Evolutionary conservation across 305 asterid species (phyloP).

Genomic region (Rubia tinctorum): DNA sequence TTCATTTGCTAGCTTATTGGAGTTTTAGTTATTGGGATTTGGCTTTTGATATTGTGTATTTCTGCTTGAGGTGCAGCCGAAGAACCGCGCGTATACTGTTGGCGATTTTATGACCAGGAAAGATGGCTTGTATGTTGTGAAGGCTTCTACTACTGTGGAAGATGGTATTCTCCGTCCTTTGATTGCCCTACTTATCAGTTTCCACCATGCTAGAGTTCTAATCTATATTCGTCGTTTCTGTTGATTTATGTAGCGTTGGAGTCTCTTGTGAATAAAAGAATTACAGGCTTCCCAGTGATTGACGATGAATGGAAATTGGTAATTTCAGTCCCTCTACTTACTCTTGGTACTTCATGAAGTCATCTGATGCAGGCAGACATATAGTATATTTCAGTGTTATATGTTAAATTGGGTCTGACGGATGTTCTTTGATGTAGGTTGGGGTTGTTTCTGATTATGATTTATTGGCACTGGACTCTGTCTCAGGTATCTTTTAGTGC

Average conservation of each 20-base stretch:
- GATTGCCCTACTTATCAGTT: neutral
- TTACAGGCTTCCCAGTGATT: slow-evolving; percentile 94
- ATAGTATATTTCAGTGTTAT: neutral
- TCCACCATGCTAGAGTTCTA: neutral
- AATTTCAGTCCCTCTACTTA: slow-evolving; percentile 19
- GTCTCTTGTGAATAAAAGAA: slow-evolving; percentile 72
- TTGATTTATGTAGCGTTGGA: slow-evolving; percentile 60
- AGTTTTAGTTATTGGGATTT: neutral
- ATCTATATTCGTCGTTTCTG: slow-evolving; percentile 10
- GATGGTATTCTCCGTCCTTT: slow-evolving; percentile 51
- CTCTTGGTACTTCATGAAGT: neutral
- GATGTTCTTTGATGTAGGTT: slow-evolving; percentile 54
- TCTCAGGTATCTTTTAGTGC: slow-evolving; percentile 65
- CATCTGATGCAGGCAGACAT: neutral
- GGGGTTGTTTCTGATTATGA: slow-evolving; percentile 98
- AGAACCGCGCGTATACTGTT: slow-evolving; percentile 58
- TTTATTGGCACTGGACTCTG: slow-evolving; percentile 83
- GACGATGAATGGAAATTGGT: slow-evolving; percentile 94
- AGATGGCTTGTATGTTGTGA: slow-evolving; percentile 64
- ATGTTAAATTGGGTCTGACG: slow-evolving; percentile 7
- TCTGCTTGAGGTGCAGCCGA: slow-evolving; percentile 35
- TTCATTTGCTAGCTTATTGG: neutral
- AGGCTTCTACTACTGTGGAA: slow-evolving; percentile 64
- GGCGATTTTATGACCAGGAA: slow-evolving; percentile 87
- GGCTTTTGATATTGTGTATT: slow-evolving; percentile 1